phyloP scores from a whole-genome alignment of 495 filamentous ascomycete species.

The Clohesyomyces aquaticus region DNA sequence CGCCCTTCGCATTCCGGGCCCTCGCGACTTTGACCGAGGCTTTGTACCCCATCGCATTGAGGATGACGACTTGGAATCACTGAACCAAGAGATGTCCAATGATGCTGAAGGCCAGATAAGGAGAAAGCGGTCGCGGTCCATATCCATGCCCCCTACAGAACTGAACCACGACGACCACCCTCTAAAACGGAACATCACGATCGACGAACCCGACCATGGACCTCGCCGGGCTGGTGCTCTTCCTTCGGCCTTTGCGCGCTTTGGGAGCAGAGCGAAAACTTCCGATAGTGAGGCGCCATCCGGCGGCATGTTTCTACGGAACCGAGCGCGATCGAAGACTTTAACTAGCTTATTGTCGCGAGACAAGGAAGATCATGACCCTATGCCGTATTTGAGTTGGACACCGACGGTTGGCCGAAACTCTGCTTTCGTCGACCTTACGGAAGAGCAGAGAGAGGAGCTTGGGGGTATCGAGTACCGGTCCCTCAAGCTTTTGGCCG shows the following conservation, averaged over 20 bases:
- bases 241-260: conserved; percentile 20
- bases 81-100: conserved; percentile 27
- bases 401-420: conserved; percentile 90
- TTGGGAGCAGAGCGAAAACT: conserved; percentile 6
- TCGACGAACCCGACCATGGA: conserved; percentile 52
- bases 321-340: conserved; percentile 42
- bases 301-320: conserved; percentile 25
- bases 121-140: conserved; percentile 16
- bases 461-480: conserved; percentile 94
- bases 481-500: conserved; percentile 79
- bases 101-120: conserved; percentile 5
- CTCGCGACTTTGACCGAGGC: conserved; percentile 81
- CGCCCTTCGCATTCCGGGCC: conserved; percentile 82
- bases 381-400: conserved; percentile 88
- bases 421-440: conserved; percentile 85
- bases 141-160: conserved; percentile 32
- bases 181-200: conserved; percentile 53
- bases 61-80: conserved; percentile 22
- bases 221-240: conserved; percentile 34
- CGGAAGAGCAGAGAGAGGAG: conserved; percentile 88
- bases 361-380: conserved; percentile 53
- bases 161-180: conserved; percentile 47
- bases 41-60: conserved; percentile 65
- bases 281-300: conserved; percentile 16
- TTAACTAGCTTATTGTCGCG: conserved; percentile 50